Percentiles rank a stretch among this genome's conserved stretches.
Evolutionary conservation across 2,329 filamentous ascomycete genomes (phyloP).

Genomic region (Exophiala xenobiotica): DNA sequence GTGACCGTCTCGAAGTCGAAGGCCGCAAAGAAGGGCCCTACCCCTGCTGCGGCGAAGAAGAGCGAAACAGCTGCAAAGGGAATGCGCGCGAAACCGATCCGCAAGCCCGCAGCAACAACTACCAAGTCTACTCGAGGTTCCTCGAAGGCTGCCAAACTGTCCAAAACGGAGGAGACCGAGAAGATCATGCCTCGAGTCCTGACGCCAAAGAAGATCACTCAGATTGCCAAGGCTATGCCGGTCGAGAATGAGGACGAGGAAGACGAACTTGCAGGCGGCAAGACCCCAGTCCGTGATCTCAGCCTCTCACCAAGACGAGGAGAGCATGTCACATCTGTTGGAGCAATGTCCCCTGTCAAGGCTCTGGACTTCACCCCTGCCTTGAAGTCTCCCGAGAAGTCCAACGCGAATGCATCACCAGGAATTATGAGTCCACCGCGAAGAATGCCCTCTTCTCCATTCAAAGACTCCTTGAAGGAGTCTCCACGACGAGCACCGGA

Average conservation of each 20-base stretch:
- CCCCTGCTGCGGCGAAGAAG: conserved; percentile 30
- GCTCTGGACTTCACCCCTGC: conserved; percentile 39
- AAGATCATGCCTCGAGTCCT: conserved; percentile 37
- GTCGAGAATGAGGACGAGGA: conserved; percentile 35
- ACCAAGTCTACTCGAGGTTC: conserved; percentile 34
- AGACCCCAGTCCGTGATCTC: conserved; percentile 36
- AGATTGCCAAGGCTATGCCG: conserved; percentile 43
- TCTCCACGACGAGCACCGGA: conserved; percentile 39
- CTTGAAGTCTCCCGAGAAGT: conserved; percentile 33
- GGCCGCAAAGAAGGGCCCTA: conserved; percentile 30
- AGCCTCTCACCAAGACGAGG: conserved; percentile 38
- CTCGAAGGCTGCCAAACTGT: conserved; percentile 20
- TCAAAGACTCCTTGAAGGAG: conserved; percentile 43
- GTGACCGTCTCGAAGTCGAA: conserved; percentile 23
- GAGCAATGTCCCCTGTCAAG: conserved; percentile 38
- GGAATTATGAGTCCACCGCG: conserved; percentile 47
- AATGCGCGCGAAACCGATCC: conserved; percentile 46
- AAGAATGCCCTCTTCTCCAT: conserved; percentile 45
- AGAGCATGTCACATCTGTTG: conserved; percentile 32
- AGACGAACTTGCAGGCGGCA: conserved; percentile 43
- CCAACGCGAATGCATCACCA: conserved; percentile 36
- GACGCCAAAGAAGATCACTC: conserved; percentile 51
- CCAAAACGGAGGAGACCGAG: conserved; percentile 23
- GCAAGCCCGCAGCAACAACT: conserved; percentile 39
- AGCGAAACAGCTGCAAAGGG: conserved; percentile 36